Conservation (phyloP, 352 stramenopile genomes). For the Pythium sukuiense region DNA sequence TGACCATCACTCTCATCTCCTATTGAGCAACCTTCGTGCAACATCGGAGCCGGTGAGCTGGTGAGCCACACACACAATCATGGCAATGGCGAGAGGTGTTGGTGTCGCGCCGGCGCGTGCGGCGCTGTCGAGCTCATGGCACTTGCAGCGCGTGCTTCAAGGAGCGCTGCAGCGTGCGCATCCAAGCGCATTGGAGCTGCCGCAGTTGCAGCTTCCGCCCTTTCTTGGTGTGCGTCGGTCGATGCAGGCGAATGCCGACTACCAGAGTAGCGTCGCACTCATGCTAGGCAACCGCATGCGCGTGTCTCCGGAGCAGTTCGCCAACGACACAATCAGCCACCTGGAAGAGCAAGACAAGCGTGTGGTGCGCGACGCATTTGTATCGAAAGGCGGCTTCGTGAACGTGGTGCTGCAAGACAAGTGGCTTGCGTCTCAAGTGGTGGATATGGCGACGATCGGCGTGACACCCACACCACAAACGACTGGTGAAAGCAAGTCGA, state of each 20-base stretch:
- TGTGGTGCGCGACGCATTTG: slow-evolving; percentile 37
- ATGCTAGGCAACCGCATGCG: slow-evolving; percentile 50
- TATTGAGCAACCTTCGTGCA: slow-evolving; percentile 25
- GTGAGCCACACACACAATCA: slow-evolving; percentile 2
- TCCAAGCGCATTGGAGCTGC: slow-evolving; percentile 30
- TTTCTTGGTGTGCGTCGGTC: slow-evolving; percentile 68
- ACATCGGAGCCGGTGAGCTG: slow-evolving; percentile 5
- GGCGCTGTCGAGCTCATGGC: slow-evolving; percentile 48
- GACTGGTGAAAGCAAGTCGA: slow-evolving; percentile 29
- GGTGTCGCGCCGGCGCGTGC: slow-evolving; percentile 15
- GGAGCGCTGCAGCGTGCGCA: slow-evolving; percentile 37
- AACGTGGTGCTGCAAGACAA: slow-evolving; percentile 71
- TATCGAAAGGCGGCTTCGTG: slow-evolving; percentile 72
- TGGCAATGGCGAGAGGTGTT: not conserved
- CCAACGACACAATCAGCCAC: slow-evolving; percentile 28
- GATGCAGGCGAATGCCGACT: slow-evolving; percentile 61
- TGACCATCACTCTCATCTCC: not conserved
- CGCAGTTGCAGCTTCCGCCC: slow-evolving; percentile 33
- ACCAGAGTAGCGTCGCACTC: slow-evolving; percentile 73
- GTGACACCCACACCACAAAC: slow-evolving; percentile 31
- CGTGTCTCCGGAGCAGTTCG: slow-evolving; percentile 42
- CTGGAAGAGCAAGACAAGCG: slow-evolving; percentile 25
- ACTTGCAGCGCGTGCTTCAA: slow-evolving; percentile 50
- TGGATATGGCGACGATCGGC: slow-evolving; percentile 60
- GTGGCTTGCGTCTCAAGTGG: slow-evolving; percentile 63